Evolutionary conservation across 2,329 filamentous ascomycete species (phyloP).

Genomic region (Geosmithia morbida): DNA sequence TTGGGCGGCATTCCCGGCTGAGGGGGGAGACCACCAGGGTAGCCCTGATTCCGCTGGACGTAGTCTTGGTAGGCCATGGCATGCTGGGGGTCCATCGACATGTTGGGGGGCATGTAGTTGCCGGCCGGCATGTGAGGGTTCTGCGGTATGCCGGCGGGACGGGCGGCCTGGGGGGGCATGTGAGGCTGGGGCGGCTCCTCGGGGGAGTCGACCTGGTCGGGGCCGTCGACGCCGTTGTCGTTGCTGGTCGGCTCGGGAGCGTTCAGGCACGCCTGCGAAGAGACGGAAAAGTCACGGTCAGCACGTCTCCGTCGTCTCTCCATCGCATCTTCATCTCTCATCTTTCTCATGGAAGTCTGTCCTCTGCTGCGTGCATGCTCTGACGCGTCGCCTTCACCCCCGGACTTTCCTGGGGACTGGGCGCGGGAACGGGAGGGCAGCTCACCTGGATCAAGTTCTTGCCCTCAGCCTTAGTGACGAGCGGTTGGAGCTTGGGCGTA

Average conservation of each 20-base stretch:
- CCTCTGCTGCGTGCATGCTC: no score
- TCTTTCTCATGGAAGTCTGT: no score
- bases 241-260: constrained; percentile 79
- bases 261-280: constrained; percentile 74
- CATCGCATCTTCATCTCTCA: no score
- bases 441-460: constrained; percentile 98
- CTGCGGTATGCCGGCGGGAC: constrained; percentile 51
- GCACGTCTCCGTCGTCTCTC: no score
- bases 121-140: constrained; percentile 46
- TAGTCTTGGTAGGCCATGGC: constrained; percentile 76
- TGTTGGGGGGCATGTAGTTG: constrained; percentile 45
- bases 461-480: constrained; percentile 96
- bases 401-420: no score
- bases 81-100: constrained; percentile 62
- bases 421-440: no score
- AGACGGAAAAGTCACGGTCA: no score
- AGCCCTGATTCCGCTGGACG: constrained; percentile 51
- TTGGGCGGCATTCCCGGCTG: constrained; percentile 1
- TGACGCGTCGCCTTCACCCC: no score
- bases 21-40: constrained; percentile 54
- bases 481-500: constrained; percentile 92
- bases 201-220: constrained; percentile 71
- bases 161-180: constrained; percentile 43
- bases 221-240: constrained; percentile 68
- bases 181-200: constrained; percentile 62